Evolutionary conservation across 2,329 filamentous ascomycete genomes (phyloP).

Genomic region (Aplosporella prunicola): DNA sequence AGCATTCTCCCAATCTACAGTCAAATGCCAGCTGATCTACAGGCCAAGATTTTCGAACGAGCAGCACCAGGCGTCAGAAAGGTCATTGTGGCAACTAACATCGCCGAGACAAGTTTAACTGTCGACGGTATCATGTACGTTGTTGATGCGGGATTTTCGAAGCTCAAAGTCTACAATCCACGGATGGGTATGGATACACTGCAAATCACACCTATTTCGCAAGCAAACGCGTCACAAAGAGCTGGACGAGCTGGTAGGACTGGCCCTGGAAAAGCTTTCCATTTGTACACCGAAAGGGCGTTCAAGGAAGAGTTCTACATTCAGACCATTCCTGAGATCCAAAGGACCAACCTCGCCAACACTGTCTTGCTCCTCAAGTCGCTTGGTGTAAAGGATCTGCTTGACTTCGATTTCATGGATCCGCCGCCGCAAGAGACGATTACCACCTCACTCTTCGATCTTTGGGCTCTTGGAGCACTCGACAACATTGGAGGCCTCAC

Average conservation of each 20-base stretch:
- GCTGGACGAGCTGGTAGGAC: conserved; percentile 90
- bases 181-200: conserved; percentile 99
- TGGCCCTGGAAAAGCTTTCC: conserved; percentile 89
- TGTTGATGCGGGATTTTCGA: conserved; percentile 90
- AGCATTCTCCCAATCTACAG: conserved; percentile 97
- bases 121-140: conserved; percentile 99
- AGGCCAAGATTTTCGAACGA: conserved; percentile 94
- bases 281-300: conserved; percentile 86
- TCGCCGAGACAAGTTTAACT: conserved; percentile 94
- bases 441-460: conserved; percentile 90
- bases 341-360: conserved; percentile 90
- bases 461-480: conserved; percentile 89
- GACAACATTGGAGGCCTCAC: conserved; percentile 93
- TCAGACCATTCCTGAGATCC: conserved; percentile 94
- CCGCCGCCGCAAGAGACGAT: conserved; percentile 97
- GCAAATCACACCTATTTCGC: conserved; percentile 94
- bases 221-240: conserved; percentile 89
- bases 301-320: conserved; percentile 96
- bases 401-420: conserved; percentile 99
- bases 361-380: conserved; percentile 92
- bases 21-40: conserved; percentile 96
- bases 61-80: conserved; percentile 86
- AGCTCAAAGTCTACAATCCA: conserved; percentile 97
- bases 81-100: conserved; percentile 97
- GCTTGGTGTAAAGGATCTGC: conserved; percentile 80